These are phyloP conservation scores for Pestalotiopsis fici DNA, from an alignment of 2,329 filamentous ascomycete genomes.

Conservation along the genomic window DNA sequence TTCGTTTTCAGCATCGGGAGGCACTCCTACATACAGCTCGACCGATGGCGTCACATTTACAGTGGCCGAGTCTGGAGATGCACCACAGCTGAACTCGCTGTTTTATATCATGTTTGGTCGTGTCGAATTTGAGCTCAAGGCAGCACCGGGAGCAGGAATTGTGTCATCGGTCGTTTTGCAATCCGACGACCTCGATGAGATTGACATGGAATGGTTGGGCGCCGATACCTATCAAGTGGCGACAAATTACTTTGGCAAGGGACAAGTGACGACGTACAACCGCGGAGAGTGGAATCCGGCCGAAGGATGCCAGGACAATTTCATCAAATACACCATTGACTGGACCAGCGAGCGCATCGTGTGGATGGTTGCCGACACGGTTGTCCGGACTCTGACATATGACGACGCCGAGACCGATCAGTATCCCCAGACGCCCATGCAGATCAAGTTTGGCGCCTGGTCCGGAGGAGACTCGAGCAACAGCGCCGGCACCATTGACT, in stretches of 20 bases:
- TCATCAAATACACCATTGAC: slow-evolving; percentile 86
- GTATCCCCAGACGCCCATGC: slow-evolving; percentile 96
- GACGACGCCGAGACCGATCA: slow-evolving; percentile 69
- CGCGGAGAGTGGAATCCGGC: slow-evolving; percentile 79
- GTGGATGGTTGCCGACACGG: slow-evolving; percentile 80
- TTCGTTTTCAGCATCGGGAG: slow-evolving; percentile 71
- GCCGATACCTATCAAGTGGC: slow-evolving; percentile 78
- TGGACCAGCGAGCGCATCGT: slow-evolving; percentile 86
- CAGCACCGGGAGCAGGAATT: slow-evolving; percentile 86
- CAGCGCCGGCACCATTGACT: slow-evolving; percentile 78
- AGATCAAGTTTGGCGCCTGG: slow-evolving; percentile 90
- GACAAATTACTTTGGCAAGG: slow-evolving; percentile 96
- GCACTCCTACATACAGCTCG: slow-evolving; percentile 70
- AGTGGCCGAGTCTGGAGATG: slow-evolving; percentile 75
- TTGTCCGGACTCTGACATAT: slow-evolving; percentile 74
- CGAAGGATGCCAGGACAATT: slow-evolving; percentile 69
- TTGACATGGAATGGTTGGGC: slow-evolving; percentile 96
- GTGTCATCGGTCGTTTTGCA: slow-evolving; percentile 90
- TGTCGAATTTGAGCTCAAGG: slow-evolving; percentile 82
- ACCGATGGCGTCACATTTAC: slow-evolving; percentile 78
- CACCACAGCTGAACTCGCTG: slow-evolving; percentile 82
- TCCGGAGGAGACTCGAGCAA: slow-evolving; percentile 86
- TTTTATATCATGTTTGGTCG: slow-evolving; percentile 99
- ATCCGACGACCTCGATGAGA: slow-evolving; percentile 91
- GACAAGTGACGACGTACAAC: slow-evolving; percentile 81